A percentile compares a stretch with the other conserved stretches of the same genome.
phyloP scores from a whole-genome alignment of 805 yeast genomes.

The Brettanomyces custersianus region DNA sequence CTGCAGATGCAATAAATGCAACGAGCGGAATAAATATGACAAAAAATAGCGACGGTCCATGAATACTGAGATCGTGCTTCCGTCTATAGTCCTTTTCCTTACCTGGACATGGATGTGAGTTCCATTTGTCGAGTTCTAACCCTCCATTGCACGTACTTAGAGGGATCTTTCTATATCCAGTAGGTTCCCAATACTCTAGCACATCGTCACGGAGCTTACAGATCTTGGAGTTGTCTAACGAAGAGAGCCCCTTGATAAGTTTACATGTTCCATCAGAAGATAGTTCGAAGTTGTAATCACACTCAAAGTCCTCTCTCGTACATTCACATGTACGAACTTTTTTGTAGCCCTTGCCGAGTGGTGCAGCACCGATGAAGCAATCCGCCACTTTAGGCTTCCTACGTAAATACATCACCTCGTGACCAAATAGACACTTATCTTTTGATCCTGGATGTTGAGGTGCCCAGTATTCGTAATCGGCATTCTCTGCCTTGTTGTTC shows the following conservation, averaged over 20 bases:
- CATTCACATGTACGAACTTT: constrained; percentile 68
- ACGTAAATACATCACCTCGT: constrained; percentile 49
- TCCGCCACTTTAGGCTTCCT: constrained; percentile 45
- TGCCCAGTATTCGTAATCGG: constrained; percentile 57
- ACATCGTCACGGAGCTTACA: constrained; percentile 46
- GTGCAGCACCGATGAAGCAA: constrained; percentile 66
- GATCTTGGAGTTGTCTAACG: constrained; percentile 52
- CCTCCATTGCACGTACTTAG: constrained; percentile 84
- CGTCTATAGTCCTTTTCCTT: constrained; percentile 51
- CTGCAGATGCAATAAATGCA: constrained; percentile 43
- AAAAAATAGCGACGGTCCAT: constrained; percentile 43
- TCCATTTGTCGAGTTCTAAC: constrained; percentile 53
- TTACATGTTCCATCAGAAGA: constrained; percentile 77
- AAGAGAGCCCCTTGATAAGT: constrained; percentile 63
- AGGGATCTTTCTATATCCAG: constrained; percentile 87
- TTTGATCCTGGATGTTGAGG: constrained; percentile 47
- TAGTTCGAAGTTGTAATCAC: constrained; percentile 78
- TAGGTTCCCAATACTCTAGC: constrained; percentile 73
- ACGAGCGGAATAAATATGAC: constrained; percentile 50
- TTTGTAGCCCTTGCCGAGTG: constrained; percentile 48
- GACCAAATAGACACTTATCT: constrained; percentile 60
- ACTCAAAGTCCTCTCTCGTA: constrained; percentile 81
- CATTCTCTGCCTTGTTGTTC: constrained; percentile 21
- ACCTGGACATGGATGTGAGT: constrained; percentile 80
- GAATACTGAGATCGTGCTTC: constrained; percentile 41